Base-by-base conservation (phyloP, 139 green algal species). In the Coelastrella sp. region DNA sequence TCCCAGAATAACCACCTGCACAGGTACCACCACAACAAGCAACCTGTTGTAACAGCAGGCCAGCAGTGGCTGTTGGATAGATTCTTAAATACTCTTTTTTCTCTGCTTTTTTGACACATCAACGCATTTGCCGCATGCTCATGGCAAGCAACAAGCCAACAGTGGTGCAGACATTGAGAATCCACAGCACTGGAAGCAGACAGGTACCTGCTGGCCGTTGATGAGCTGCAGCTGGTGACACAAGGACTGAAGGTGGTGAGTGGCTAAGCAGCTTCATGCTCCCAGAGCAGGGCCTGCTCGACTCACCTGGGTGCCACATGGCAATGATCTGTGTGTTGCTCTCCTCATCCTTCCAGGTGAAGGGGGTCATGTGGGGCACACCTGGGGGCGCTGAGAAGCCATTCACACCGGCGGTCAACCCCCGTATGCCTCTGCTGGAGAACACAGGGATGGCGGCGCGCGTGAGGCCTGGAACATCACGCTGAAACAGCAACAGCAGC, bases 401-500 rank as follows among this genome's bases (percentile, higher is more conserved):
- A 68, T 93, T 93, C 15, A 93, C 91, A 8, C 91, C 91, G 4
- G 49, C 84, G 6, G 84, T 89, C 7, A 93, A 15, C 20, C 82
- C 91, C 0, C 24, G 58, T 1, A 94, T 81, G 7, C 92, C 93
- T 10, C 66, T 27, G 25, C 61, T 12, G 0, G 24, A 70, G 8
- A 97, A 85, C 8, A 94, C 84, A 20, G 94, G 93, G 6, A 97
- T 78, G 5, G 92, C 92, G 4, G 90, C 88, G 0, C 95, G 89
- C 22, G 95, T 97, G 15, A 95, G 78, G 4, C 95, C 95, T 10
- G 94, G 94, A 8, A 97, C 93, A 85, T 96, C 95, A 4, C 93
- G 82, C 91, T 97, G 94, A 91, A 15, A 9, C 24, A 14, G 8
- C 12, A 70, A n/a, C 49, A 89, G n/a, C 19, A 83, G 35, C 70